A percentile compares a stretch with the other conserved stretches of the same genome.
These are phyloP conservation scores for Digitaria exilis DNA, from an alignment of 202 grass and related monocot genomes.

Conservation along the genomic window DNA sequence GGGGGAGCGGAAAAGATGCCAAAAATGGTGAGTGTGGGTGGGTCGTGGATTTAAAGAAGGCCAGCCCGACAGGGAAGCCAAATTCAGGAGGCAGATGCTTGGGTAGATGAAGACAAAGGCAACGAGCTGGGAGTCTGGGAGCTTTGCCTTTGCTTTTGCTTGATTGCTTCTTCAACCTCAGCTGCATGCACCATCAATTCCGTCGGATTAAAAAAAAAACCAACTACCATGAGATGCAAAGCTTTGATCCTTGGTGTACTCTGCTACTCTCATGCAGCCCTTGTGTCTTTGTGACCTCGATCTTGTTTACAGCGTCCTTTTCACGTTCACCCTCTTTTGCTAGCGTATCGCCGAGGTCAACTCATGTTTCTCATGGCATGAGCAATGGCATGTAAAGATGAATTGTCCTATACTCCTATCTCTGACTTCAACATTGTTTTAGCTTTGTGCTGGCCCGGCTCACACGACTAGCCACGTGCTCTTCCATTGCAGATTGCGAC, in stretches of 20 bases:
- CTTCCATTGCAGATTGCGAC: background rate
- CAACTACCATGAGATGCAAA: background rate
- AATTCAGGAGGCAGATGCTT: slow-evolving; percentile 36
- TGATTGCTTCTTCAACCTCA: background rate
- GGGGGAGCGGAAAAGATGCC: background rate
- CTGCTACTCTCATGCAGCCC: background rate
- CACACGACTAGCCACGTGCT: background rate
- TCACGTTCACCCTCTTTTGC: too few relatives aligned
- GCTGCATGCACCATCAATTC: slow-evolving; percentile 12
- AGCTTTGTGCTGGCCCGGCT: background rate
- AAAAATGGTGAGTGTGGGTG: background rate
- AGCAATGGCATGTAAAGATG: background rate
- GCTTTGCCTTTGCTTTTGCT: too few relatives aligned
- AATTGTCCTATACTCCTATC: background rate
- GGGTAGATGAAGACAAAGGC: slow-evolving; percentile 33
- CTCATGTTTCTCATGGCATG: background rate
- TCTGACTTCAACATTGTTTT: slow-evolving; percentile 5
- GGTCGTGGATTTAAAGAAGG: slow-evolving; percentile 20
- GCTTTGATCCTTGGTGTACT: background rate
- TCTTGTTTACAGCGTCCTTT: too few relatives aligned
- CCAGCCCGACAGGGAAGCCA: slow-evolving; percentile 10
- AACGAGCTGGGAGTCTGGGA: background rate
- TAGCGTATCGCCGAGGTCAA: background rate
- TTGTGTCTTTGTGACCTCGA: background rate
- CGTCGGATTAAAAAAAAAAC: background rate